Conservation (phyloP, 169 alveolate species). For the Eimeria maxima region DNA sequence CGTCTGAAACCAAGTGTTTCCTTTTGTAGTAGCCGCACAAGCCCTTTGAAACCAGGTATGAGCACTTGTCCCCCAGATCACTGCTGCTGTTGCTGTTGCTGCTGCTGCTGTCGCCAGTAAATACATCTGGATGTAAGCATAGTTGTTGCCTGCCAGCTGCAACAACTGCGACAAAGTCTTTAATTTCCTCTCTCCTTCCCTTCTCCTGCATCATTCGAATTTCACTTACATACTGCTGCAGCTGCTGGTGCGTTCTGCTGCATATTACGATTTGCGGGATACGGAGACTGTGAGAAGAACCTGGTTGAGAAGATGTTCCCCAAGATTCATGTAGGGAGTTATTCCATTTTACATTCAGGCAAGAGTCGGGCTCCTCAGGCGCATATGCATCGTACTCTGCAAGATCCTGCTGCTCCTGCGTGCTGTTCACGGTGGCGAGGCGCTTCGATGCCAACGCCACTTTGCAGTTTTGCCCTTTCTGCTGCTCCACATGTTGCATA, state of each 20-base stretch:
- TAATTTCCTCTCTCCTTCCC: constrained; percentile 1
- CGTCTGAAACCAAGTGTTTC: neutral
- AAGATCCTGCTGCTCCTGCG: constrained; percentile 58
- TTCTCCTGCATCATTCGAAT: constrained; percentile 73
- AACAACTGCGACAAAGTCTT: constrained; percentile 49
- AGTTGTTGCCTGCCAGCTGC: constrained; percentile 57
- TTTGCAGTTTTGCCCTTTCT: neutral
- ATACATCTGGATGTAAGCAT: constrained; percentile 17
- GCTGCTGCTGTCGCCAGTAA: constrained; percentile 15
- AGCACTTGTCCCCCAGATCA: constrained; percentile 46
- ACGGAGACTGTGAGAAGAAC: constrained; percentile 6
- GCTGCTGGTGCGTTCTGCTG: constrained; percentile 88
- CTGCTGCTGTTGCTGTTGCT: constrained; percentile 59
- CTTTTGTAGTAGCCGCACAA: constrained; percentile 54
- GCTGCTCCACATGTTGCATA: constrained; percentile 40
- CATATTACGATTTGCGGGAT: constrained; percentile 85
- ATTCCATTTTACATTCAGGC: neutral
- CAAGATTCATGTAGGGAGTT: neutral
- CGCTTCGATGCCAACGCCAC: constrained; percentile 23
- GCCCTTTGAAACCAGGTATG: constrained; percentile 45
- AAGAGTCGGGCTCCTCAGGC: constrained; percentile 43
- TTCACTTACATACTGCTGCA: constrained; percentile 86
- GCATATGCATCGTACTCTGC: constrained; percentile 46
- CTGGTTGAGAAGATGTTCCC: neutral
- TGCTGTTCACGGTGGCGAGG: neutral